Base-by-base conservation (phyloP, 1,284 basidiomycete species). In the Inonotus hispidus region DNA sequence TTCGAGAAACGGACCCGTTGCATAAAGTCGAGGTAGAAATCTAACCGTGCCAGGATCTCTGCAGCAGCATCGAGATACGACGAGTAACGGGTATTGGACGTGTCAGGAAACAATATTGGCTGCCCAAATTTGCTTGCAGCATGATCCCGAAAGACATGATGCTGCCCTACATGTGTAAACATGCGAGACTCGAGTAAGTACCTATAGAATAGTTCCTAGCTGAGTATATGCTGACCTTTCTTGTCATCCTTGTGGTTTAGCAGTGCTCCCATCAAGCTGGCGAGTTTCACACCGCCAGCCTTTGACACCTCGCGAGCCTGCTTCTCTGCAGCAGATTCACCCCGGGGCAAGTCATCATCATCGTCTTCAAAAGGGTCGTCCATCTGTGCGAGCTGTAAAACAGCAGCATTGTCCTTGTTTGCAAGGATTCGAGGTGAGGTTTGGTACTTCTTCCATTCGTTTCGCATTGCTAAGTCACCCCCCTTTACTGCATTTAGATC, bases 241-340 rank as follows among this genome's bases (percentile, higher is more conserved):
- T 74, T 74, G 25, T 71, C 66, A 63, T 74, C 71, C 58, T 74
- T 74, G 63, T 75, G 65, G 45, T 71, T 71, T 37, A 75, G 71
- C 6, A 74, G 63, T 10, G 68, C 66, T 16, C 72, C 71, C 43
- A 66, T 68, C 53, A 74, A 62, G 59, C 64, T 60, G 3, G 68
- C 63, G 8, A 66, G 49, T 63, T 75, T 76, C 27, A 72, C 63
- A 11, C 65, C 73, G 19, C 73, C 71, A n/a, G 64, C 56, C 11
- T 61, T 65, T 14, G 71, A 64, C 3, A 60, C 61, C 11, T 70
- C 65, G 39, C 68, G 56, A 2, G 71, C 70, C 11, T 61, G 61
- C 14, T 63, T 43, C 50, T 70, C 67, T 27, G 67, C 65, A 43
- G 53, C 63, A 3, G 64, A 68, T 23, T 25, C 45, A 14, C 7